A percentile compares a stretch with the other conserved stretches of the same genome.
Conservation (phyloP, 106 monocot genomes). For the Dioscorea zingiberensis region DNA sequence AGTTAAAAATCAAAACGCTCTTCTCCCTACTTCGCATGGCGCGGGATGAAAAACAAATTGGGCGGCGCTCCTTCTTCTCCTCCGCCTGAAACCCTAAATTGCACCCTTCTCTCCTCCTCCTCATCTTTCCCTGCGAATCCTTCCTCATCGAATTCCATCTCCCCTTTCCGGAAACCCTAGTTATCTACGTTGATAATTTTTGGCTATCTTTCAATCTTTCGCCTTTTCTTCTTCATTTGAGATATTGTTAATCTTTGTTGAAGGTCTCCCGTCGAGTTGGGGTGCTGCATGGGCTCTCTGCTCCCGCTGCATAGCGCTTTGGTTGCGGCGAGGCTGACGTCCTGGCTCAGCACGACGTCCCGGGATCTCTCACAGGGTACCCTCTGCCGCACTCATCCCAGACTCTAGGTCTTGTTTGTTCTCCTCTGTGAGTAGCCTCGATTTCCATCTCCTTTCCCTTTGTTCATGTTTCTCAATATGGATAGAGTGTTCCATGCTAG, state of each 20-base stretch:
- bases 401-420: slow-evolving; percentile 36
- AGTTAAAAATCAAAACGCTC: too few species aligned
- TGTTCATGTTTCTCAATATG: too few species aligned
- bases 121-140: too few species aligned
- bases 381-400: slow-evolving; percentile 64
- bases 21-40: too few species aligned
- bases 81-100: too few species aligned
- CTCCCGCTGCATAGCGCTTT: slow-evolving; percentile 60
- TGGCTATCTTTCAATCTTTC: too few species aligned
- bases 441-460: not conserved
- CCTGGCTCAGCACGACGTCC: slow-evolving; percentile 43
- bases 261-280: slow-evolving; percentile 49
- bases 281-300: slow-evolving; percentile 27
- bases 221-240: not conserved
- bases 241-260: not conserved
- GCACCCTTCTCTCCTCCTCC: too few species aligned
- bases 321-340: slow-evolving; percentile 57
- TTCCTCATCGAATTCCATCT: too few species aligned
- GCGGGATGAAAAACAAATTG: too few species aligned
- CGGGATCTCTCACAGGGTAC: slow-evolving; percentile 57
- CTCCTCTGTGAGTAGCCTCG: slow-evolving; percentile 14
- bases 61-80: too few species aligned
- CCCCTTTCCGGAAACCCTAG: too few species aligned
- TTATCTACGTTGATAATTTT: not conserved
- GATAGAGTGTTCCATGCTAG: too few species aligned